Evolutionary conservation across 2,329 filamentous ascomycete genomes (phyloP).

Genomic region (Cytospora paraplurivora): DNA sequence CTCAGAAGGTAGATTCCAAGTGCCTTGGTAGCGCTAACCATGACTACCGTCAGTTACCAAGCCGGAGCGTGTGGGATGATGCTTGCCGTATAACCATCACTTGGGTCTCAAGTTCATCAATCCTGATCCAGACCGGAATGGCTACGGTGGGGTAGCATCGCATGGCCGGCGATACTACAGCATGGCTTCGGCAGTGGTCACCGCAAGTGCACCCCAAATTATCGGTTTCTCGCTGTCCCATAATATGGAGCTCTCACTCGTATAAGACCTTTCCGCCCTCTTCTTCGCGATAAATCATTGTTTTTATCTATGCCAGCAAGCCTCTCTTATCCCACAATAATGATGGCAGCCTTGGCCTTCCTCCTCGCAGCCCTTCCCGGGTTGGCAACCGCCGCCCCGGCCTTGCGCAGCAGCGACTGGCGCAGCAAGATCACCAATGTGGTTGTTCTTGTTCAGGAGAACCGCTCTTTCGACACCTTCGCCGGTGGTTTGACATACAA

Average conservation of each 20-base stretch:
- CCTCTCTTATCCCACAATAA: not conserved
- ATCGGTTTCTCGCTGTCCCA: not conserved
- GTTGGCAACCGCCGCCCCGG: constrained; percentile 14
- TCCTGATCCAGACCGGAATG: not conserved
- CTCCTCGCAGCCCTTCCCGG: constrained; percentile 19
- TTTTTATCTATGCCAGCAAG: not conserved
- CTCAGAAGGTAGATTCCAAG: not conserved
- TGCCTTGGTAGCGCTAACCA: not conserved
- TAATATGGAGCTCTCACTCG: not conserved
- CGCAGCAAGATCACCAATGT: constrained; percentile 28
- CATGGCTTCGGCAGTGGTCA: not conserved
- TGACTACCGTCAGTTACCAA: not conserved
- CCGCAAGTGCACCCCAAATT: constrained; percentile 1
- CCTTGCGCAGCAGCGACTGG: constrained; percentile 17
- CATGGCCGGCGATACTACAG: constrained; percentile 2
- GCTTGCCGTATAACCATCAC: not conserved
- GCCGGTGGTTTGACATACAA: constrained; percentile 44
- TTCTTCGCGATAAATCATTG: not conserved
- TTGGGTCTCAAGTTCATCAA: not conserved
- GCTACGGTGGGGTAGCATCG: constrained; percentile 11
- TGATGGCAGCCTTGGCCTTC: constrained; percentile 9
- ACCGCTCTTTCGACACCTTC: constrained; percentile 42
- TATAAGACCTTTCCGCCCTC: not conserved
- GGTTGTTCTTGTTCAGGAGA: constrained; percentile 28
- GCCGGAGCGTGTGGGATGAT: not conserved